Conservation (phyloP, 140 eudicot species). For the Cichorium intybus region DNA sequence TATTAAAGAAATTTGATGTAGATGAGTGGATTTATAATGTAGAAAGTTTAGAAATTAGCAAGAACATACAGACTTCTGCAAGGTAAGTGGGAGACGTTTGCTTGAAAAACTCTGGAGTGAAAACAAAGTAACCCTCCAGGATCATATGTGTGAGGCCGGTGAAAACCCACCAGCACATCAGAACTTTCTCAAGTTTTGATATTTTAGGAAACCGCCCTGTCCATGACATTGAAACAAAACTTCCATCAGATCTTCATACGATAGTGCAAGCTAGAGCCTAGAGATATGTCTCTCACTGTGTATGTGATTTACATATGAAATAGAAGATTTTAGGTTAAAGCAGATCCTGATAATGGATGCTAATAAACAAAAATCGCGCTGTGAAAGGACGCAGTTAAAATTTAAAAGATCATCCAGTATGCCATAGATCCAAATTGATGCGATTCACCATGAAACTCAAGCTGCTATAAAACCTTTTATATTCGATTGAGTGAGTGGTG, state of each 20-base stretch:
- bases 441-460: constrained; percentile 7
- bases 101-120: constrained; percentile 77
- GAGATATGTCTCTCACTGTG: background rate
- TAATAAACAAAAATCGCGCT: constrained; percentile 3
- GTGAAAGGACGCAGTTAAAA: background rate
- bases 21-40: background rate
- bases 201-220: constrained; percentile 62
- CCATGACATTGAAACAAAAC: constrained; percentile 14
- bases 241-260: constrained; percentile 1
- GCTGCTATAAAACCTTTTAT: constrained; percentile 3
- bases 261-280: background rate
- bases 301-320: background rate
- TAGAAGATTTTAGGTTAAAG: background rate
- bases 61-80: constrained; percentile 87
- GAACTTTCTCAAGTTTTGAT: constrained; percentile 60
- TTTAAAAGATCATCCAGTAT: background rate
- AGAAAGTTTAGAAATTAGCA: background rate
- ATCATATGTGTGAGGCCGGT: constrained; percentile 88
- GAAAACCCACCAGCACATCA: constrained; percentile 98
- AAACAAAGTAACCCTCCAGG: constrained; percentile 91
- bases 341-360: background rate
- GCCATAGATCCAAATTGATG: background rate
- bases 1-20: background rate
- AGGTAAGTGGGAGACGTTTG: constrained; percentile 61
- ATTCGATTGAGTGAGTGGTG: background rate